phyloP scores from a whole-genome alignment of 1,139 yeast species.

The Geotrichum armillariae region DNA sequence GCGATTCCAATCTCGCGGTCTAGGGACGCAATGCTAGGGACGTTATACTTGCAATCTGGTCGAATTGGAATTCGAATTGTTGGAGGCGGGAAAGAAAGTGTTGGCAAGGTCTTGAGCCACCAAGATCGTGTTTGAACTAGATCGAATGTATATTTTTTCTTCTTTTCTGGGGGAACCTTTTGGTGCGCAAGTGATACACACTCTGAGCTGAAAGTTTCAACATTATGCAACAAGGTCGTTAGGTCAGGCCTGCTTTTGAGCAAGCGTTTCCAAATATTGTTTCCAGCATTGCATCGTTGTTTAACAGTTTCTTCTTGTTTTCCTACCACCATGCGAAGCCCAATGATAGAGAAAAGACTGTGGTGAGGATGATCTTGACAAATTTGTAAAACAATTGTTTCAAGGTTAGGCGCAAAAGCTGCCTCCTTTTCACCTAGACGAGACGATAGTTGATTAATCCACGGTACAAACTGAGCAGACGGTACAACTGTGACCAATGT shows the following conservation, averaged over 20 bases:
- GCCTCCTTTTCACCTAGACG: constrained; percentile 46
- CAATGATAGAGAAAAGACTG: constrained; percentile 63
- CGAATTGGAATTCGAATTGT: constrained; percentile 52
- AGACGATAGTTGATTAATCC: constrained; percentile 84
- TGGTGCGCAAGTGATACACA: constrained; percentile 50
- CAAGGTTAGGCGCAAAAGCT: constrained; percentile 58
- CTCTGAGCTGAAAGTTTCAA: constrained; percentile 53
- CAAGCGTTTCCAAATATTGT: constrained; percentile 23
- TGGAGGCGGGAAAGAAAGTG: constrained; percentile 62
- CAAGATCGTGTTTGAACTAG: constrained; percentile 32
- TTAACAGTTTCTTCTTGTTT: constrained; percentile 18
- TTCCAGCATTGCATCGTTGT: constrained; percentile 28
- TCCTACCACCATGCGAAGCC: constrained; percentile 26
- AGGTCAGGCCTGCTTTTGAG: constrained; percentile 2
- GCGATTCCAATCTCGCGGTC: constrained; percentile 58
- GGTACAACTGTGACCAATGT: constrained; percentile 50
- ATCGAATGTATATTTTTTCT: constrained; percentile 14
- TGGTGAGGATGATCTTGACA: constrained; percentile 75
- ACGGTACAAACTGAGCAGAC: constrained; percentile 62
- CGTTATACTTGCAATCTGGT: constrained; percentile 47
- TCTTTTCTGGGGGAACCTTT: constrained; percentile 12
- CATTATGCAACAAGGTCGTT: constrained; percentile 39
- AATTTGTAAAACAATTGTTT: constrained; percentile 50
- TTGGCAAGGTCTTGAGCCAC: constrained; percentile 57
- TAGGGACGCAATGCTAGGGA: constrained; percentile 52